Evolutionary conservation across 73 alveolate genomes (phyloP).

Genomic region (Durusdinium trenchii): DNA sequence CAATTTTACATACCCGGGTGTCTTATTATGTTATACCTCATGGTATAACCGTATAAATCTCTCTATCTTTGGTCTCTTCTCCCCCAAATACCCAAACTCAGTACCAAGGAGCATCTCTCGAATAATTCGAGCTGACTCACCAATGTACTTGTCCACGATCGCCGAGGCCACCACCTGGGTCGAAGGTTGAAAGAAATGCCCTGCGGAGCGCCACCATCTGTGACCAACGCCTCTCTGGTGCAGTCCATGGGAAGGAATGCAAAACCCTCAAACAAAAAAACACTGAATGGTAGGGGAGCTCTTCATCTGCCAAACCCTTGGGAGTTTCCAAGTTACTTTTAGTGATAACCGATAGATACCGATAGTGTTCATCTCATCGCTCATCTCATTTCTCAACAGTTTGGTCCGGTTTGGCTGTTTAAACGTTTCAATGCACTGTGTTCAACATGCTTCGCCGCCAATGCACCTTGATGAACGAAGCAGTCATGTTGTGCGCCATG

Average conservation of each 20-base stretch:
- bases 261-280: too few relatives aligned
- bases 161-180: slow-evolving; percentile 99
- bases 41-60: too few relatives aligned
- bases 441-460: too few relatives aligned
- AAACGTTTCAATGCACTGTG: too few relatives aligned
- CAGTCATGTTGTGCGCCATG: slow-evolving; percentile 99
- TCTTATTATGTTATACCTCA: too few relatives aligned
- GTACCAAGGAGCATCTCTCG: slow-evolving; percentile 99
- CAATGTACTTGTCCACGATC: slow-evolving; percentile 99
- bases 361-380: neutral
- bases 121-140: slow-evolving; percentile 99
- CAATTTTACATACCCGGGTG: too few relatives aligned
- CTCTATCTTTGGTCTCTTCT: too few relatives aligned
- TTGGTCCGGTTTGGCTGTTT: neutral
- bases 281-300: neutral
- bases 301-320: neutral
- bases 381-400: neutral
- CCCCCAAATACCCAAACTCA: too few relatives aligned
- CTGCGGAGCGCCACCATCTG: neutral
- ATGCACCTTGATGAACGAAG: slow-evolving; percentile 98
- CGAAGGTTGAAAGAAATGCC: neutral
- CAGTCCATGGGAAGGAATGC: neutral
- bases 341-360: neutral
- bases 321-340: neutral
- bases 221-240: neutral